Evolutionary conservation across 805 yeast species (phyloP).

Genomic region (Starmerella geochares): DNA sequence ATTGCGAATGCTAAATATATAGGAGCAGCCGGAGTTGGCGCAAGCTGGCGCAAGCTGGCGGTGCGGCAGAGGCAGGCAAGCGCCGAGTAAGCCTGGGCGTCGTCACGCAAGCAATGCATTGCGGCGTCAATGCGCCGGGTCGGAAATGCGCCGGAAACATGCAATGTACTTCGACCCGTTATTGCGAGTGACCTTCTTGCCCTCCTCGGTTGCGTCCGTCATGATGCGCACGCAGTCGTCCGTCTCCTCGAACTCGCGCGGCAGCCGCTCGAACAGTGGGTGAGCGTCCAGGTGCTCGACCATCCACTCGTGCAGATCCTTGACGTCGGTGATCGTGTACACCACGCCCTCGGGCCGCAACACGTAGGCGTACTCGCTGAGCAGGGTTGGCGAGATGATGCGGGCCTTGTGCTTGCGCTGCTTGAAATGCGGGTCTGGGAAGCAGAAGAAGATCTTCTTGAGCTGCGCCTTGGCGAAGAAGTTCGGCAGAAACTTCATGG

Average conservation of each 20-base stretch:
- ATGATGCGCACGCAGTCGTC: conserved; percentile 80
- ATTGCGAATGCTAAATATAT: no score
- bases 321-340: conserved; percentile 92
- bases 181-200: conserved; percentile 89
- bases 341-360: conserved; percentile 76
- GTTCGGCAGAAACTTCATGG: conserved; percentile 95
- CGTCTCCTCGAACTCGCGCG: conserved; percentile 63
- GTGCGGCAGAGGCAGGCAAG: no score
- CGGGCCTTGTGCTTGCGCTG: conserved; percentile 96
- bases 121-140: no score
- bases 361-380: conserved; percentile 86
- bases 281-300: conserved; percentile 80
- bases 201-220: conserved; percentile 94
- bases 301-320: conserved; percentile 94
- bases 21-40: no score
- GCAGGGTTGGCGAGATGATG: conserved; percentile 78
- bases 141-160: conserved; percentile 43
- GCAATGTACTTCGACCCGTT: conserved; percentile 81
- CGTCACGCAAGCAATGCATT: no score
- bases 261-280: conserved; percentile 77
- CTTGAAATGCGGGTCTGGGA: conserved; percentile 99
- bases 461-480: conserved; percentile 76
- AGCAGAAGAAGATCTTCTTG: conserved; percentile 90
- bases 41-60: no score
- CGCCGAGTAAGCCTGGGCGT: no score